These are phyloP conservation scores for Saccharum spontaneum DNA, from an alignment of 176 grass and related monocot species.

Conservation along the genomic window DNA sequence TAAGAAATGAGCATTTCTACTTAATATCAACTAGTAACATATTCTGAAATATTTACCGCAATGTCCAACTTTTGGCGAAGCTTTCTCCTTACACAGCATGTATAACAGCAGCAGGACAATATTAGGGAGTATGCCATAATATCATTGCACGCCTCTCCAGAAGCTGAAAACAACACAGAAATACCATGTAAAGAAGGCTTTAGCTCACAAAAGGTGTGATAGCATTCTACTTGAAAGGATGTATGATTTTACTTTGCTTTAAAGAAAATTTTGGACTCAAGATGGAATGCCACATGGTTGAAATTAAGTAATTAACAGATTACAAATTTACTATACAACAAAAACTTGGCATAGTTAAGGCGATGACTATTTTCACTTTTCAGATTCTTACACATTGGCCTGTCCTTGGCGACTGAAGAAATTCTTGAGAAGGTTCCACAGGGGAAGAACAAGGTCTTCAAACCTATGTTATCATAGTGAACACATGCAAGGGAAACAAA, in stretches of 20 bases:
- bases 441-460: constrained; percentile 90
- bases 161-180: constrained; percentile 55
- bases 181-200: not conserved
- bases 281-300: not conserved
- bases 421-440: constrained; percentile 96
- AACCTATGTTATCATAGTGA: constrained; percentile 46
- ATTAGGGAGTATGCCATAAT: constrained; percentile 88
- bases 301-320: not conserved
- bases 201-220: not conserved
- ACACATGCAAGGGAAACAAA: not conserved
- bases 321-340: not conserved
- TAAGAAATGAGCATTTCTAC: constrained; percentile 10
- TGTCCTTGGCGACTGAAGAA: constrained; percentile 76
- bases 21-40: constrained; percentile 13
- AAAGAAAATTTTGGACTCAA: constrained; percentile 6
- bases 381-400: constrained; percentile 70
- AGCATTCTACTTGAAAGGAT: constrained; percentile 6
- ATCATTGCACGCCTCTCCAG: constrained; percentile 90
- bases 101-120: constrained; percentile 97
- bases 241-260: not conserved
- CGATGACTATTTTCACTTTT: not conserved
- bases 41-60: constrained; percentile 48
- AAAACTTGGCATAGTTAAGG: not conserved
- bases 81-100: constrained; percentile 89
- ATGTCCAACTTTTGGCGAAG: constrained; percentile 82